Conservation (phyloP, 2,329 filamentous ascomycete species). For the Claviceps cyperi region DNA sequence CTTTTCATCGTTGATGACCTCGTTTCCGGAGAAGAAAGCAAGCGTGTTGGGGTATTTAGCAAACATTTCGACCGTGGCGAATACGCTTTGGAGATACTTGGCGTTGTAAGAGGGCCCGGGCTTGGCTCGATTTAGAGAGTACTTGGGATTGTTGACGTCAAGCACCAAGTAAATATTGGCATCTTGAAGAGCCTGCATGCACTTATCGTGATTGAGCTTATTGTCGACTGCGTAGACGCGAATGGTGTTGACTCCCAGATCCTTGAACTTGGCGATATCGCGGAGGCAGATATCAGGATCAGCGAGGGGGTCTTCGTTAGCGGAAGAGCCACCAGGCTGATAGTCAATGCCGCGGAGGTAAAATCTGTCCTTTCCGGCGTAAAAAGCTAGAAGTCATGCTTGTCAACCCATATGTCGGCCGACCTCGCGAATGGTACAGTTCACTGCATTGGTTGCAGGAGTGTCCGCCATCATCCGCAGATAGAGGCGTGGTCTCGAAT, state of each 20-base stretch:
- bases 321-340: slow-evolving; percentile 45
- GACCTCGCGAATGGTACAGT: background rate
- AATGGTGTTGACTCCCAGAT: slow-evolving; percentile 78
- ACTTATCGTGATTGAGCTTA: slow-evolving; percentile 62
- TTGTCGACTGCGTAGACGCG: slow-evolving; percentile 92
- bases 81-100: slow-evolving; percentile 69
- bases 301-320: slow-evolving; percentile 58
- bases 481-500: background rate
- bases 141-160: slow-evolving; percentile 79
- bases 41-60: slow-evolving; percentile 73
- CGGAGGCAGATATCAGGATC: slow-evolving; percentile 57
- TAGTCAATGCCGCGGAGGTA: slow-evolving; percentile 48
- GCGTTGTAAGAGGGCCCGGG: slow-evolving; percentile 79
- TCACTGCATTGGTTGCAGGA: background rate
- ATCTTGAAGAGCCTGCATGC: slow-evolving; percentile 67
- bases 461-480: background rate
- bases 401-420: background rate
- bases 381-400: slow-evolving; percentile 32
- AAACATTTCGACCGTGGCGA: slow-evolving; percentile 79
- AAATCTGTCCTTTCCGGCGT: slow-evolving; percentile 36
- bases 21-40: slow-evolving; percentile 72
- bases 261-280: slow-evolving; percentile 69
- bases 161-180: slow-evolving; percentile 87
- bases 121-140: slow-evolving; percentile 68
- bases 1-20: slow-evolving; percentile 57